Conservation (phyloP, 1,284 basidiomycete genomes). For the Takashimella tepidaria region DNA sequence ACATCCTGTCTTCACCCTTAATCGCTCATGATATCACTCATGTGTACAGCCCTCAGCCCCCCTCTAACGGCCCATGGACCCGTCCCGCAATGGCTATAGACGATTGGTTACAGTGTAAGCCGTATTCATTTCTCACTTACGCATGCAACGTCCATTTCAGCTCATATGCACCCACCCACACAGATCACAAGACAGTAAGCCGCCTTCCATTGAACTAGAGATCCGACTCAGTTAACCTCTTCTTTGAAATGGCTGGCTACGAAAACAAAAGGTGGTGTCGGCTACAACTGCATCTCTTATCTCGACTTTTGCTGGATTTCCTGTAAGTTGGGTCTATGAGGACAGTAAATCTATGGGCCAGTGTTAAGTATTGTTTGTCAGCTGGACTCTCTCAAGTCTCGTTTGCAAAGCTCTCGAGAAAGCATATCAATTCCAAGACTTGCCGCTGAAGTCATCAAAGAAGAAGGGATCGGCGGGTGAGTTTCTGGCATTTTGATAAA, state of each 20-base stretch:
- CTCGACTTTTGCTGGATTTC: conserved; percentile 49
- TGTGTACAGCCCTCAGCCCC: conserved; percentile 10
- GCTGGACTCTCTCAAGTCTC: conserved; percentile 87
- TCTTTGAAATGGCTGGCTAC: not conserved
- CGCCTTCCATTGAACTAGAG: not conserved
- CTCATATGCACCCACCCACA: conserved; percentile 2
- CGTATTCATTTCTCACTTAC: not conserved
- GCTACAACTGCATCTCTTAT: conserved; percentile 47
- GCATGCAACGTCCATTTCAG: not conserved
- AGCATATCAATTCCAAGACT: conserved; percentile 68
- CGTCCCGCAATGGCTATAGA: conserved; percentile 21
- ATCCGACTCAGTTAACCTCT: not conserved
- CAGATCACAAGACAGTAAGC: conserved; percentile 39
- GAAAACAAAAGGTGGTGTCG: conserved; percentile 31
- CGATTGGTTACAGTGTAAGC: conserved; percentile 36
- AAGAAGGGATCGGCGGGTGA: conserved; percentile 84
- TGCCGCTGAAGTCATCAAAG: conserved; percentile 61
- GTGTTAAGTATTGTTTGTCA: conserved; percentile 6
- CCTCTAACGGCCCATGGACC: conserved; percentile 29
- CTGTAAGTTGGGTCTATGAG: conserved; percentile 21
- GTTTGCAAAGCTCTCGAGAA: conserved; percentile 78
- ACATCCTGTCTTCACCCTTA: conserved; percentile 6
- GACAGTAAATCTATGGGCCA: not conserved
- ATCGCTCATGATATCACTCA: not conserved
- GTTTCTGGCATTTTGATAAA: too few relatives aligned